Conservation (phyloP, 495 filamentous ascomycete genomes). For the Neurospora tetraspora region DNA sequence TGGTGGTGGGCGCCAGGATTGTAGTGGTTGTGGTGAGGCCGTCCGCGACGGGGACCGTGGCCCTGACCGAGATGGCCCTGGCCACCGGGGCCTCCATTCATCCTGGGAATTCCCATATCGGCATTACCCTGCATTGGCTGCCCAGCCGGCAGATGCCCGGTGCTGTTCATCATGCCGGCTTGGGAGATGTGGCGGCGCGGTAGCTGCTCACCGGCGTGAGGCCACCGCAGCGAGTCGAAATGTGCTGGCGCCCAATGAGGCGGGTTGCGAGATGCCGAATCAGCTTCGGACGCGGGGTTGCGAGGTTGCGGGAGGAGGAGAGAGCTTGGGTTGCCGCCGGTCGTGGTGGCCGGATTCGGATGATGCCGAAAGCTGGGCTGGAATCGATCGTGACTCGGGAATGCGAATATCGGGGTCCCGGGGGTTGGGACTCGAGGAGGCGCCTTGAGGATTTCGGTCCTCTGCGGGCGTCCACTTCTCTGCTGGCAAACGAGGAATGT, state of each 20-base stretch:
- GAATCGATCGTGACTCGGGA: neutral
- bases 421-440: neutral
- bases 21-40: constrained; percentile 32
- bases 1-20: constrained; percentile 23
- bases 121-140: constrained; percentile 39
- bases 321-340: neutral
- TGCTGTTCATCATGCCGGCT: constrained; percentile 52
- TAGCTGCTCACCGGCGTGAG: constrained; percentile 38
- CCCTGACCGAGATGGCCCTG: constrained; percentile 3
- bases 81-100: constrained; percentile 16
- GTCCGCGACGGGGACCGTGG: constrained; percentile 10
- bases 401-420: neutral
- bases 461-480: neutral
- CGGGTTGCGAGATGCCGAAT: neutral
- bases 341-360: neutral
- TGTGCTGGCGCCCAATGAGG: neutral
- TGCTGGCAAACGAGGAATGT: neutral
- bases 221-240: constrained; percentile 23
- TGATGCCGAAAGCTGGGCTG: neutral
- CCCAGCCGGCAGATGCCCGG: constrained; percentile 54
- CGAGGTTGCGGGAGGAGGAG: neutral
- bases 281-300: neutral
- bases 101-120: constrained; percentile 29
- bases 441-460: neutral
- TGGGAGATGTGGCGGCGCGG: constrained; percentile 36